Base-by-base conservation (phyloP, 768 basidiomycete species). In the Termitomyces heimii region DNA sequence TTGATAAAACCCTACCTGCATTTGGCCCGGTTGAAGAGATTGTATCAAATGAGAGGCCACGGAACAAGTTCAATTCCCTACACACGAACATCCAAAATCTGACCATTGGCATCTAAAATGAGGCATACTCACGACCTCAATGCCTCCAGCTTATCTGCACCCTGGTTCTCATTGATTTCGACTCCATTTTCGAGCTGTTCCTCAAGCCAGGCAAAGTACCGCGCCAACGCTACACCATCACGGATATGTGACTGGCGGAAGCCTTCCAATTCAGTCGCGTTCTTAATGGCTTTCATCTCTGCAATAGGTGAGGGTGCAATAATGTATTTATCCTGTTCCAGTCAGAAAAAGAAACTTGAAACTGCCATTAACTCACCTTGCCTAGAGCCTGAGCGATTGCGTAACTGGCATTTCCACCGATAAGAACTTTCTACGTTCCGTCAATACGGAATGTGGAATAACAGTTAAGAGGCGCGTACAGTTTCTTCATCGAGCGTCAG, bases 131-230 rank as follows among this genome's bases (percentile, higher is more conserved):
- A 92, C 93, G 84, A 83, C 72, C 96, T 77, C 64, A 81, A 97
- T 63, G 82, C 73, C 72, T 94, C 89, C 50, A 99, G 76, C 63
- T 85, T 75, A 63, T 84, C 82, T 1, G 94, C 88, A 13, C 82
- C 96, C 58, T 93, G 80, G 60, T 85, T 85, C 69, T 99, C 96
- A 42, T 80, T 86, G 57, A 95, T 49, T 57, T 75, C 77, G 18
- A 73, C 75, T 0, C 85, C 90, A 7, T 78, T 73, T 3, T 79
- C 69, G 18, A 98, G 75, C 61, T 87, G 81, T 60, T 94, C 89
- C 70, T 98, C 94, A 1, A 99, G 77, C 97, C 96, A 99, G 0
- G 93, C 79, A 63, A 98, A 98, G 72, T 98, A 99, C 14, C 87
- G 81, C 8, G 82, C 84, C 47, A 98, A 77, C 0, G 95, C 95